A percentile compares a stretch with the other conserved stretches of the same genome.
Conservation (phyloP, 2,329 filamentous ascomycete genomes). For the Phaeoacremonium minimum region DNA sequence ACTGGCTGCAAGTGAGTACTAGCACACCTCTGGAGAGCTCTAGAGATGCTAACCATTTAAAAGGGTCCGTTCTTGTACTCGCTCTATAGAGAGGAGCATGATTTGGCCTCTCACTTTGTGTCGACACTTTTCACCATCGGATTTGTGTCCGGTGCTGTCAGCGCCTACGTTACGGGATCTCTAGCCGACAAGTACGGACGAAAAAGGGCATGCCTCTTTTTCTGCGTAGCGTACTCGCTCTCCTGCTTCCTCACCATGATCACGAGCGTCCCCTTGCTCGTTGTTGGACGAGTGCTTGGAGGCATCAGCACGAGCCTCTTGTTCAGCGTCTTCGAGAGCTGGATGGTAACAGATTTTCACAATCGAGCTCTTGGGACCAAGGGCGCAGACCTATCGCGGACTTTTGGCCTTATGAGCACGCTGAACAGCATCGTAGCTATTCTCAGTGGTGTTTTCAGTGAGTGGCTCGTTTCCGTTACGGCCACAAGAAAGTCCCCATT, state of each 20-base stretch:
- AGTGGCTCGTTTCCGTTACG: constrained; percentile 40
- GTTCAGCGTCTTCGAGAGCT: constrained; percentile 57
- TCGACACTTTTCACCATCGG: constrained; percentile 36
- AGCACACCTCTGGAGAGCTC: no score
- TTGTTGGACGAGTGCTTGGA: constrained; percentile 47
- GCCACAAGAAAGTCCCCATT: constrained; percentile 49
- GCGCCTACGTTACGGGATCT: constrained; percentile 40
- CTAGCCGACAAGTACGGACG: constrained; percentile 47
- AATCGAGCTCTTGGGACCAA: constrained; percentile 31
- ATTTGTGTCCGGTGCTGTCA: constrained; percentile 38
- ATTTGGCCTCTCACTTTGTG: constrained; percentile 20
- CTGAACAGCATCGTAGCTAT: constrained; percentile 54
- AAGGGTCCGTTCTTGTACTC: constrained; percentile 29
- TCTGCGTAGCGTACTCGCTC: constrained; percentile 47
- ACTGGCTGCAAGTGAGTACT: constrained; percentile 42
- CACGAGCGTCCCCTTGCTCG: constrained; percentile 32
- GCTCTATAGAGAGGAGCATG: constrained; percentile 27
- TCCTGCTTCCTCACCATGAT: constrained; percentile 38
- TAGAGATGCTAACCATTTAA: not conserved
- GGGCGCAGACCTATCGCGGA: constrained; percentile 37
- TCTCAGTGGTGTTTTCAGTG: constrained; percentile 43
- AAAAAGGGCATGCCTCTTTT: constrained; percentile 46
- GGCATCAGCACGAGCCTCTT: constrained; percentile 52
- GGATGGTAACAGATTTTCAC: constrained; percentile 55
- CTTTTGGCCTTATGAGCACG: constrained; percentile 47